A percentile compares a stretch with the other conserved stretches of the same genome.
These are phyloP conservation scores for Pythium rishiriense DNA, from an alignment of 352 stramenopile genomes.

Conservation along the genomic window DNA sequence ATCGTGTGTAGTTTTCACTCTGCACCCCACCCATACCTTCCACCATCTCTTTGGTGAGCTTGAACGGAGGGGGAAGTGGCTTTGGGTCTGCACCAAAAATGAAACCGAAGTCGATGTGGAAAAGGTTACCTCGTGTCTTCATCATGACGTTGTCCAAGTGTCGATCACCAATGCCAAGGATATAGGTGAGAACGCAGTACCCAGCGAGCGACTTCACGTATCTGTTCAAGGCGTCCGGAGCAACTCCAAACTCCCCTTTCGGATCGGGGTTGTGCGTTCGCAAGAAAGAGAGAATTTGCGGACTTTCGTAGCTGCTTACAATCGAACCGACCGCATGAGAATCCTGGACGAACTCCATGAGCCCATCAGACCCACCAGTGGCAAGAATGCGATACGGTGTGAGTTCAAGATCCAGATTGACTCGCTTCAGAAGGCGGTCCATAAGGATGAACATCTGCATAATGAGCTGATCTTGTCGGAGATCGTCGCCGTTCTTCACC, in stretches of 20 bases:
- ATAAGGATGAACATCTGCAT: conserved; percentile 99
- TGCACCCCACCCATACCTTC: conserved; percentile 95
- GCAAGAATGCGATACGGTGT: conserved; percentile 94
- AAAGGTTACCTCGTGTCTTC: conserved; percentile 94
- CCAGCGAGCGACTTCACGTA: conserved; percentile 98
- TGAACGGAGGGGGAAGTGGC: conserved; percentile 97
- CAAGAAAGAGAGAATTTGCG: conserved; percentile 92
- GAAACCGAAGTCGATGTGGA: conserved; percentile 99
- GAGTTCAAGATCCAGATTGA: conserved; percentile 98
- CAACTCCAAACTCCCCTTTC: conserved; percentile 84
- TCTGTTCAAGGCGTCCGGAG: conserved; percentile 91
- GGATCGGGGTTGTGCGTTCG: conserved; percentile 86
- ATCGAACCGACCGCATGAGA: conserved; percentile 96
- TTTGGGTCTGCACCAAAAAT: conserved; percentile 99
- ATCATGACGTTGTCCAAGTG: conserved; percentile 99
- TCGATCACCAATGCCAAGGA: conserved; percentile 98
- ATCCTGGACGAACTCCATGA: conserved; percentile 98
- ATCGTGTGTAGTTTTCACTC: conserved; percentile 91
- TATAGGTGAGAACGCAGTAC: conserved; percentile 99
- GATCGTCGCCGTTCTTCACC: conserved; percentile 99
- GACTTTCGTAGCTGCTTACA: conserved; percentile 91
- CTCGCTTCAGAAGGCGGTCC: conserved; percentile 98
- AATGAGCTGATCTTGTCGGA: conserved; percentile 99
- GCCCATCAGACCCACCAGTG: conserved; percentile 87
- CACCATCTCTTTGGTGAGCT: conserved; percentile 97